Base-by-base conservation (phyloP, 805 yeast genomes). In the Wickerhamomyces kurtzmanii region DNA sequence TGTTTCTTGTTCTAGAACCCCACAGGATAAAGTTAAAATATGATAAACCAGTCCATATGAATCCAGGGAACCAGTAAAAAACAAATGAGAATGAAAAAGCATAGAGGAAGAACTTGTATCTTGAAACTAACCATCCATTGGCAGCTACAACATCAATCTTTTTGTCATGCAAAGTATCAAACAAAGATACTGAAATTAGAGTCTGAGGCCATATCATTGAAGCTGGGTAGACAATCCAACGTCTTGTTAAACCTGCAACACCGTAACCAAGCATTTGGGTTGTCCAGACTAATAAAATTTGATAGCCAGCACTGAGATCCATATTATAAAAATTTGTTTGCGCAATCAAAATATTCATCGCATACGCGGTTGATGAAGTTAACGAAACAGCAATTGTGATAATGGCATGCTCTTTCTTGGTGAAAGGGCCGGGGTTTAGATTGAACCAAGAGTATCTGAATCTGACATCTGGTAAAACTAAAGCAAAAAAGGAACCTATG, bases 151-250 rank as follows among this genome's bases (percentile, higher is more conserved):
- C 57, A 8, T 43, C 53, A 37, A 61, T 50, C 37, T 55, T 27
- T 15, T 40, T 37, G 2, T 42, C 27, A 50, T 59, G 62, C 47
- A 73, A 54, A 45, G 69, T 59, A 51, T 64, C 59, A 58, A 69
- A 62, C 40, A 72, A 59, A 14, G 80, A 68, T 23, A 71, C 47
- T 17, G 78, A 71, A 28, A 75, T 80, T 45, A 80, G 59, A 42
- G 66, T 67, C 2, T 70, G 51, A 5, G 89, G 89, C 87, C 87
- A 81, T 28, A 77, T 62, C 51, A 75, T 69, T n/a, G 71, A 57
- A 5, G 76, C 65, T 5, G 85, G 79, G 32, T 68, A 67, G 11
- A 79, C 76, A 35, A 79, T 59, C 20, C 75, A 57, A 37, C 68
- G 63, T 37, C 78, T 59, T 22, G 68, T 58, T 31, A 78, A 29